Evolutionary conservation across 441 rosid genomes (phyloP).

Genomic region (Croton laevigatus): DNA sequence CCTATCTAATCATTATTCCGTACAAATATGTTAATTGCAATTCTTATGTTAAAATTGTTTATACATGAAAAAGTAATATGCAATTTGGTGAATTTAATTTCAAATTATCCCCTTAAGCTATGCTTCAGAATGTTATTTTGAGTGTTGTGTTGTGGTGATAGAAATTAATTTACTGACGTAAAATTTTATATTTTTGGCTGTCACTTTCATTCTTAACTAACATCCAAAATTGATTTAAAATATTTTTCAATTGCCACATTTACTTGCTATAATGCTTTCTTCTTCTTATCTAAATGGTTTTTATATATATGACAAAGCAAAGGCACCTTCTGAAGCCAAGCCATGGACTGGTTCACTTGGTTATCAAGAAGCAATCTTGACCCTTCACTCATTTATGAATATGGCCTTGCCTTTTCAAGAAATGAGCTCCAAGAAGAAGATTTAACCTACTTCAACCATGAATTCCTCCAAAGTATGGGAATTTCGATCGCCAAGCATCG

Average conservation of each 20-base stretch:
- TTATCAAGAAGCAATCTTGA: slow-evolving; percentile 56
- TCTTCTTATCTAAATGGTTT: slow-evolving; percentile 7
- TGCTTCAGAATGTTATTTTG: too few species aligned
- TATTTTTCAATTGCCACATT: slow-evolving; percentile 22
- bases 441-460: slow-evolving; percentile 60
- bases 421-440: slow-evolving; percentile 69
- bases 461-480: slow-evolving; percentile 67
- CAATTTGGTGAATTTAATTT: too few species aligned
- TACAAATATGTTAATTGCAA: too few species aligned
- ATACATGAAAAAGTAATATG: background rate
- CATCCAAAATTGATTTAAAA: slow-evolving; percentile 26
- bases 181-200: slow-evolving; percentile 12
- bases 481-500: slow-evolving; percentile 70
- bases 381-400: slow-evolving; percentile 57
- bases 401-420: slow-evolving; percentile 51
- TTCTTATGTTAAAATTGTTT: too few species aligned
- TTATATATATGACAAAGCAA: slow-evolving; percentile 17
- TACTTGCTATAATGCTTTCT: slow-evolving; percentile 15
- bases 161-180: background rate
- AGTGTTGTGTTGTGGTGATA: too few species aligned
- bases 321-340: slow-evolving; percentile 23
- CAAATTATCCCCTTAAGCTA: too few species aligned
- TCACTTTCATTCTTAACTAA: slow-evolving; percentile 37
- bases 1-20: too few species aligned
- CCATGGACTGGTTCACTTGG: slow-evolving; percentile 92